phyloP scores from a whole-genome alignment of 768 basidiomycete genomes.

The Suillus subluteus region DNA sequence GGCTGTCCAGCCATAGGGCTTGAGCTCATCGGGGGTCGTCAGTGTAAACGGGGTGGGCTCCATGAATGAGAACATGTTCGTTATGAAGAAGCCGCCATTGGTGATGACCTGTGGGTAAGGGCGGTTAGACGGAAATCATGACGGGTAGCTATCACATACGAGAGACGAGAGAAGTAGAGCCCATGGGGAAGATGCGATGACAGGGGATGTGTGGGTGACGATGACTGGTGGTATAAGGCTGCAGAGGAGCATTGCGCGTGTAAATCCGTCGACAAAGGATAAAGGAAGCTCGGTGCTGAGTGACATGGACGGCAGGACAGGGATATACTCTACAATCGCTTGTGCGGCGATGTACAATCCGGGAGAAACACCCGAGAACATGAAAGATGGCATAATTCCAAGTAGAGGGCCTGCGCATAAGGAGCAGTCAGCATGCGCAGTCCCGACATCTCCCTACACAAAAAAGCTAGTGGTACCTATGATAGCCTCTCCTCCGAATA shows the following conservation, averaged over 20 bases:
- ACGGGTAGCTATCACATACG: slow-evolving; percentile 42
- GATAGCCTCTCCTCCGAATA: slow-evolving; percentile 80
- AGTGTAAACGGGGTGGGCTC: slow-evolving; percentile 70
- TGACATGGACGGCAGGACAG: slow-evolving; percentile 53
- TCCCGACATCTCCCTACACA: not conserved
- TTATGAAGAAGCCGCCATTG: slow-evolving; percentile 82
- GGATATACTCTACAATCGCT: slow-evolving; percentile 63
- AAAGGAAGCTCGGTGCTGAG: slow-evolving; percentile 70
- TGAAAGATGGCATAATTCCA: slow-evolving; percentile 74
- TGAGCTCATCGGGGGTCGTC: slow-evolving; percentile 79
- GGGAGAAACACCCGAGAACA: slow-evolving; percentile 71
- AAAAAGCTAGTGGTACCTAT: slow-evolving; percentile 47
- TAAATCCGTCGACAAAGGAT: slow-evolving; percentile 75
- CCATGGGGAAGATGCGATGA: slow-evolving; percentile 71
- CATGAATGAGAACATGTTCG: slow-evolving; percentile 74
- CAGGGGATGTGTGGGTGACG: slow-evolving; percentile 49
- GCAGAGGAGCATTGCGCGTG: slow-evolving; percentile 79
- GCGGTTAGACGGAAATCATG: not conserved
- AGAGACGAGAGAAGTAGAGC: slow-evolving; percentile 74
- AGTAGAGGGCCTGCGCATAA: slow-evolving; percentile 57
- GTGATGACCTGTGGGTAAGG: slow-evolving; percentile 54
- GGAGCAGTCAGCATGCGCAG: slow-evolving; percentile 30
- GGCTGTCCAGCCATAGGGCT: slow-evolving; percentile 83
- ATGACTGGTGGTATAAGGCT: slow-evolving; percentile 75
- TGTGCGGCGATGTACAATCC: slow-evolving; percentile 64